These are phyloP conservation scores for Neopestalotiopsis sp. DNA, from an alignment of 2,329 filamentous ascomycete species.

Conservation along the genomic window DNA sequence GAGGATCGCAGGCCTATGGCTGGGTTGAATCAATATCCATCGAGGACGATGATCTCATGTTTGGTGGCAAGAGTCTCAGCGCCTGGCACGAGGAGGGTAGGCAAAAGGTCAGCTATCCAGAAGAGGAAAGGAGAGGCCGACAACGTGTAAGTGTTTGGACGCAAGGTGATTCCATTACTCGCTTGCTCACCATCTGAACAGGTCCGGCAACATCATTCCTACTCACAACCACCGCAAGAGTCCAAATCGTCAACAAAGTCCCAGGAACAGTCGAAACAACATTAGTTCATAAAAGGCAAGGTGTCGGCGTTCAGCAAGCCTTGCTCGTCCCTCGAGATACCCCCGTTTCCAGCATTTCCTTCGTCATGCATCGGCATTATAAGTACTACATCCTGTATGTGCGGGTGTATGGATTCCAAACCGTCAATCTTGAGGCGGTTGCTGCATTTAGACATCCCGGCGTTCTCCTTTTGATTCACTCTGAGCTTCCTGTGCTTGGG, in stretches of 20 bases:
- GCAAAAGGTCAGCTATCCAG: conserved; percentile 47
- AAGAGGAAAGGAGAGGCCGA: conserved; percentile 46
- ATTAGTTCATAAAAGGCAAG: conserved; percentile 21
- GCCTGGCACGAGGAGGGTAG: conserved; percentile 67
- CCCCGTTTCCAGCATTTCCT: conserved; percentile 20
- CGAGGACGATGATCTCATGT: conserved; percentile 66
- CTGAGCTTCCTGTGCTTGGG: not conserved
- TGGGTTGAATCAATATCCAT: conserved; percentile 64
- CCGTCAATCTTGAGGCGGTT: not conserved
- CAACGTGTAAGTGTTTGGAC: conserved; percentile 38
- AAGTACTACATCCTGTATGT: not conserved
- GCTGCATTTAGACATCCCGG: conserved; percentile 7
- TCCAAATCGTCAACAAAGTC: conserved; percentile 26
- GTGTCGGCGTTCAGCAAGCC: conserved; percentile 19
- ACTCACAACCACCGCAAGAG: conserved; percentile 27
- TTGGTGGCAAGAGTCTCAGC: conserved; percentile 64
- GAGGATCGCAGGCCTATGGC: conserved; percentile 32
- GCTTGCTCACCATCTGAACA: conserved; percentile 23
- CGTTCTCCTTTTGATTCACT: not conserved
- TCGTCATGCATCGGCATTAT: not conserved
- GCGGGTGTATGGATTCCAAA: not conserved
- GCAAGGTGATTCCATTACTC: too few species aligned
- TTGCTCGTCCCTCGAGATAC: conserved; percentile 31
- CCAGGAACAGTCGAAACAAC: conserved; percentile 32
- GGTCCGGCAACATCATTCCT: conserved; percentile 31